These are phyloP conservation scores for Paspalum vaginatum DNA, from an alignment of 176 grass and related monocot genomes.

Conservation along the genomic window DNA sequence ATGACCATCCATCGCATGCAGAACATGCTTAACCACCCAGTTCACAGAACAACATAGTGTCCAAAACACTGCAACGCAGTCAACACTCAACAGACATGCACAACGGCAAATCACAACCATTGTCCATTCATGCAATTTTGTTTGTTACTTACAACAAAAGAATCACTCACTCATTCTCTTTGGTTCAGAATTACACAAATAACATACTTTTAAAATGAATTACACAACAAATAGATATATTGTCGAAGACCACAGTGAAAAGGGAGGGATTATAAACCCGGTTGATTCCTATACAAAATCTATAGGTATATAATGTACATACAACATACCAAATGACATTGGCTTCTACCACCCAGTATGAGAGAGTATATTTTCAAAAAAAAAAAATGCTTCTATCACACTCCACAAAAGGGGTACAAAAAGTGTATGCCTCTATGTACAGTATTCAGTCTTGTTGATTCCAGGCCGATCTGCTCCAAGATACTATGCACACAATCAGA, in stretches of 20 bases:
- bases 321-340: no score
- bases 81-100: background rate
- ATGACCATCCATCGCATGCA: no score
- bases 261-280: no score
- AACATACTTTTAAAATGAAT: background rate
- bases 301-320: no score
- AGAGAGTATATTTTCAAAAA: no score
- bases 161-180: background rate
- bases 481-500: conserved; percentile 44
- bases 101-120: background rate
- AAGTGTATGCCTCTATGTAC: conserved; percentile 13
- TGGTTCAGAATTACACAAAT: conserved; percentile 1
- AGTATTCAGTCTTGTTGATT: conserved; percentile 15
- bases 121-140: background rate
- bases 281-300: no score
- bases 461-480: conserved; percentile 20
- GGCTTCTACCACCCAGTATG: no score
- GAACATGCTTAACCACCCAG: no score
- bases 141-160: conserved; percentile 31
- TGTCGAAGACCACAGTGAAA: no score
- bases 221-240: background rate
- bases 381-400: background rate
- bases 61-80: background rate
- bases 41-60: background rate
- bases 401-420: background rate